Evolutionary conservation across 345 rosid genomes (phyloP).

Genomic region (Salix purpurea): DNA sequence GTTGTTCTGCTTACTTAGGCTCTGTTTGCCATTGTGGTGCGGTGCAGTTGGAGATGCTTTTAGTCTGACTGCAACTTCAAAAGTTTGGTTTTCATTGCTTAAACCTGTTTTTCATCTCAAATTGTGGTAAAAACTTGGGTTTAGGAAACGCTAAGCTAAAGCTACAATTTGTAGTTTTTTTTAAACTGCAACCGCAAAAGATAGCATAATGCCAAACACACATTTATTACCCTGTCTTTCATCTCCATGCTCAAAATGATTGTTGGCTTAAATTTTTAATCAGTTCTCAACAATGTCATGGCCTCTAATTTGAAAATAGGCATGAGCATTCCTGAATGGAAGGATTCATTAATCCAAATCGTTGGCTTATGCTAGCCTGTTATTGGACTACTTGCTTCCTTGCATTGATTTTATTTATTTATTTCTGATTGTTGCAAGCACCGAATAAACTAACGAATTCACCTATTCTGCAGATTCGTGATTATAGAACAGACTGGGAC

Average conservation of each 20-base stretch:
- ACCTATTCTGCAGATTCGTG: conserved; percentile 64
- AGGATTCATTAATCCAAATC: not conserved
- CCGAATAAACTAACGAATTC: conserved; percentile 7
- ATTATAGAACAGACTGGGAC: conserved; percentile 86
- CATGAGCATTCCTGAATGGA: not conserved
- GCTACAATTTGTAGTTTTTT: not conserved
- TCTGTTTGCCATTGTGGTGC: too few relatives aligned
- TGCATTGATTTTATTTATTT: conserved; percentile 4
- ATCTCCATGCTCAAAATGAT: not conserved
- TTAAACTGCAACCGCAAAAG: too few relatives aligned
- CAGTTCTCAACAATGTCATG: not conserved
- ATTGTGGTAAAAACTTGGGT: too few relatives aligned
- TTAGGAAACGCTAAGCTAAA: too few relatives aligned
- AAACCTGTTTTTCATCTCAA: too few relatives aligned
- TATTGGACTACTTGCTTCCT: not conserved
- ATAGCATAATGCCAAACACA: too few relatives aligned
- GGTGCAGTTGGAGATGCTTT: too few relatives aligned
- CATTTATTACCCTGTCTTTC: not conserved
- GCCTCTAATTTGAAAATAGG: not conserved
- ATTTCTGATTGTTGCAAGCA: conserved; percentile 7
- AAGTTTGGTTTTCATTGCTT: too few relatives aligned
- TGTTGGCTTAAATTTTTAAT: conserved; percentile 1
- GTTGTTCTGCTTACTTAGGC: too few relatives aligned
- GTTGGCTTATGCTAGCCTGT: not conserved
- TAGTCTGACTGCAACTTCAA: too few relatives aligned